Evolutionary conservation across 495 filamentous ascomycete species (phyloP).

Genomic region (Poronia punctata): DNA sequence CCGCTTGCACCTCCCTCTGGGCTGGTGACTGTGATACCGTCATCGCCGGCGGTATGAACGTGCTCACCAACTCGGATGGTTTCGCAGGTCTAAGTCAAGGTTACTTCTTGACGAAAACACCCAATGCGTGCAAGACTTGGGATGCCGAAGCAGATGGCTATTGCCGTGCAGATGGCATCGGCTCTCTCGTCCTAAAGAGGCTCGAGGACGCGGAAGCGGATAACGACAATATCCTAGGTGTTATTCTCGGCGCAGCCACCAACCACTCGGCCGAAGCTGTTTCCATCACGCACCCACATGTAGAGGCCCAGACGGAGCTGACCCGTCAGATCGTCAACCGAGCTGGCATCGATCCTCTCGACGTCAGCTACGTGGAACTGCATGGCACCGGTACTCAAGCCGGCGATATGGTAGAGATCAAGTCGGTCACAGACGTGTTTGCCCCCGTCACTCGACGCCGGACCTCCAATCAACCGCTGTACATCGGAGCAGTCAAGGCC

Average conservation of each 20-base stretch:
- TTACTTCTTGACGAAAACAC: conserved; percentile 28
- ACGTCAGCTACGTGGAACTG: conserved; percentile 62
- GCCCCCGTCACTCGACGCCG: conserved; percentile 40
- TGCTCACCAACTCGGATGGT: conserved; percentile 60
- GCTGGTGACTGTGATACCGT: conserved; percentile 60
- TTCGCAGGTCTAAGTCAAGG: conserved; percentile 46
- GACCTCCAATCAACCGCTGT: conserved; percentile 47
- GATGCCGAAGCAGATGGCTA: conserved; percentile 46
- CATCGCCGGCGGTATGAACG: conserved; percentile 55
- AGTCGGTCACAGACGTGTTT: conserved; percentile 59
- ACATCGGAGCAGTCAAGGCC: conserved; percentile 67
- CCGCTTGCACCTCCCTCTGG: conserved; percentile 50
- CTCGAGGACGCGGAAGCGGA: conserved; percentile 42
- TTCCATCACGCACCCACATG: conserved; percentile 59
- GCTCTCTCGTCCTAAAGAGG: conserved; percentile 37
- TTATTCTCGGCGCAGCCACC: conserved; percentile 30
- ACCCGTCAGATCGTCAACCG: conserved; percentile 52
- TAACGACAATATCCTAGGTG: conserved; percentile 39
- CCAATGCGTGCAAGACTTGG: conserved; percentile 19
- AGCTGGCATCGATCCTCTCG: conserved; percentile 39
- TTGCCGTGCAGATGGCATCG: conserved; percentile 44
- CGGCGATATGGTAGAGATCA: conserved; percentile 60
- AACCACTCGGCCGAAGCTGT: conserved; percentile 42
- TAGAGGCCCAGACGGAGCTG: conserved; percentile 51
- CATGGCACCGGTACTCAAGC: conserved; percentile 71